Base-by-base conservation (phyloP, 1,284 basidiomycete genomes). In the Cutaneotrichosporon sp. region DNA sequence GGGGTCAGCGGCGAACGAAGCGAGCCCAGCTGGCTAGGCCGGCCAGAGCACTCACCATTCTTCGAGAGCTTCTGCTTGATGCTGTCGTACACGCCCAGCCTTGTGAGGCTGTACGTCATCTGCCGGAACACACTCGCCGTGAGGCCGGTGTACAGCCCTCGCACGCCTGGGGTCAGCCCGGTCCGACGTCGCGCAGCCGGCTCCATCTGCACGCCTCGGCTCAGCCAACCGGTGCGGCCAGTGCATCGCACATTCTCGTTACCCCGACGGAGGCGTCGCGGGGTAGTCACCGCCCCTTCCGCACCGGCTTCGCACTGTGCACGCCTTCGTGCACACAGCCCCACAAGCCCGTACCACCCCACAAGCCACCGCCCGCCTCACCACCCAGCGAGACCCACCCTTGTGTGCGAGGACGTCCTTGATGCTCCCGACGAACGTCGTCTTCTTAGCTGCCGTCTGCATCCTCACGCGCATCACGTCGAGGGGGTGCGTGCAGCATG, bases 391-490 rank as follows among this genome's bases (percentile, higher is more conserved):
- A n/a, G 25, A 67, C 72, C 59, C 27, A 76, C 75, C 77, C 42
- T 66, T 65, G n/a, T 75, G 68, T 5, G 58, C 45, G 11, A 79
- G 53, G 7, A 72, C 72, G 24, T 64, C 63, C 52, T 64, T 64
- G 38, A 74, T 69, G 4, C 73, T 71, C 5, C 54, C 50, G 18
- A 65, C 46, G 56, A 79, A 72, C 6, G 71, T 66, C 24, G 70
- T 67, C 55, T 75, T 75, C 3, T 53, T 63, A 8, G 69, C 64
- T 6, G 73, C 69, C 1, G 77, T 79, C 63, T 79, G 78, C 72
- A 79, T 71, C n/a, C 77, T 76, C 91, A 93, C 90, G 86, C 92
- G 90, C 62, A 89, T 88, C 59, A 92, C 82, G 77, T 94, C 91
- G 52, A 93, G 79, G 31, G 91, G 91, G 81, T 94, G 91, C 0